Evolutionary conservation across 2,329 filamentous ascomycete species (phyloP).

Genomic region (Trichoderma breve): DNA sequence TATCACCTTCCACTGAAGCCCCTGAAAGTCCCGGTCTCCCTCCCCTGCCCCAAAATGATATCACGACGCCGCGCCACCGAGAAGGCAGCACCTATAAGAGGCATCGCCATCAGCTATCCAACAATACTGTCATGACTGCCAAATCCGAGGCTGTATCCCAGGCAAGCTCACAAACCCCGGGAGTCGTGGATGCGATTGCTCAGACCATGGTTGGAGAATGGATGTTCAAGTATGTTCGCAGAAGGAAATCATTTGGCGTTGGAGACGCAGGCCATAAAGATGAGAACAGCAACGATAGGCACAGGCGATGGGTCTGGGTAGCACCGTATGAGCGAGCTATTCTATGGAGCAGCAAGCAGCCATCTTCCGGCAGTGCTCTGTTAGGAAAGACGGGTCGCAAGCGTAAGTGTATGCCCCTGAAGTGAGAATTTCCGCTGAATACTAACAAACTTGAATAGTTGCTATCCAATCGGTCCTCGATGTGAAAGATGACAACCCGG

Average conservation of each 20-base stretch:
- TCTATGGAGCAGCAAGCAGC: slow-evolving; percentile 98
- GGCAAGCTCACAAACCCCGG: slow-evolving; percentile 65
- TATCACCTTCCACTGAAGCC: slow-evolving; percentile 65
- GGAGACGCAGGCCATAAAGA: slow-evolving; percentile 65
- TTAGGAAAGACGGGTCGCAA: slow-evolving; percentile 95
- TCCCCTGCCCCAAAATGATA: slow-evolving; percentile 69
- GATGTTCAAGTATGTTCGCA: slow-evolving; percentile 89
- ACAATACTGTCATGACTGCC: slow-evolving; percentile 54
- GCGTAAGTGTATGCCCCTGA: slow-evolving; percentile 59
- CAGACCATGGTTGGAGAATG: slow-evolving; percentile 98
- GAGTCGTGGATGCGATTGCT: slow-evolving; percentile 92
- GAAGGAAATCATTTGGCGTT: slow-evolving; percentile 87
- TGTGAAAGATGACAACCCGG: slow-evolving; percentile 87
- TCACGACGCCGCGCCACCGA: slow-evolving; percentile 58
- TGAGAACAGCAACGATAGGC: slow-evolving; percentile 72
- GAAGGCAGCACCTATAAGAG: slow-evolving; percentile 44
- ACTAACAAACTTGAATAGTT: slow-evolving; percentile 52
- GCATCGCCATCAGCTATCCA: slow-evolving; percentile 59
- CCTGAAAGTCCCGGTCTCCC: slow-evolving; percentile 70
- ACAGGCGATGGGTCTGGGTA: slow-evolving; percentile 98
- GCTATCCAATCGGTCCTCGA: slow-evolving; percentile 94
- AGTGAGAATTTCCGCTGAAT: neutral
- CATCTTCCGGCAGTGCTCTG: slow-evolving; percentile 79
- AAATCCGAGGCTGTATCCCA: slow-evolving; percentile 44
- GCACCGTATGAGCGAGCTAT: slow-evolving; percentile 94